Evolutionary conservation across 768 basidiomycete genomes (phyloP).

Genomic region (Russula sp.): DNA sequence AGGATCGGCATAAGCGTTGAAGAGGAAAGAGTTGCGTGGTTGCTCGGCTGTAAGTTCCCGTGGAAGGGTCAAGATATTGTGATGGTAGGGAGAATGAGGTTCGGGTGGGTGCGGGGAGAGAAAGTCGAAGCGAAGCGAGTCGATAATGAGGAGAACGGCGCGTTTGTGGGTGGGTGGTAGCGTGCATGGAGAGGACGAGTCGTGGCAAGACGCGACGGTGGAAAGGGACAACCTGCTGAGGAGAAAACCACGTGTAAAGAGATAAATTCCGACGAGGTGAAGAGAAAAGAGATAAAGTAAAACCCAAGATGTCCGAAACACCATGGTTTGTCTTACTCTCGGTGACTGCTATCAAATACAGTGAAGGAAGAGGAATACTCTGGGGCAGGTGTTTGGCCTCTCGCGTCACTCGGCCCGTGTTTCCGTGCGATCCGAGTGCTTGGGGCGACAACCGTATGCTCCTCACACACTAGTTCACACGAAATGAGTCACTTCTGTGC

Average conservation of each 20-base stretch:
- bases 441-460: no score
- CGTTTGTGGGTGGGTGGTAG: constrained; percentile 63
- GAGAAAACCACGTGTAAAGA: constrained; percentile 91
- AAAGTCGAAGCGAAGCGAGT: constrained; percentile 92
- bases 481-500: no score
- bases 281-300: constrained; percentile 55
- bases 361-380: no score
- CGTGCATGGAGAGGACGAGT: constrained; percentile 32
- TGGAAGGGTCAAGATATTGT: constrained; percentile 77
- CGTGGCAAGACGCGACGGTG: constrained; percentile 39
- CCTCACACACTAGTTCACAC: no score
- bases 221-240: constrained; percentile 69
- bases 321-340: no score
- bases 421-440: neutral
- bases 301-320: constrained; percentile 24
- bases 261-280: constrained; percentile 74
- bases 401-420: neutral
- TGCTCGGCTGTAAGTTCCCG: constrained; percentile 52
- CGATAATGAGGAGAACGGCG: constrained; percentile 82
- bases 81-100: constrained; percentile 62
- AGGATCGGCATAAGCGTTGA: constrained; percentile 87
- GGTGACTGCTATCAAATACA: no score
- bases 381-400: no score
- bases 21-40: constrained; percentile 75
- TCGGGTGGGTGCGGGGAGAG: constrained; percentile 61